These are phyloP conservation scores for Lactarius hengduanensis DNA, from an alignment of 768 basidiomycete genomes.

Conservation along the genomic window DNA sequence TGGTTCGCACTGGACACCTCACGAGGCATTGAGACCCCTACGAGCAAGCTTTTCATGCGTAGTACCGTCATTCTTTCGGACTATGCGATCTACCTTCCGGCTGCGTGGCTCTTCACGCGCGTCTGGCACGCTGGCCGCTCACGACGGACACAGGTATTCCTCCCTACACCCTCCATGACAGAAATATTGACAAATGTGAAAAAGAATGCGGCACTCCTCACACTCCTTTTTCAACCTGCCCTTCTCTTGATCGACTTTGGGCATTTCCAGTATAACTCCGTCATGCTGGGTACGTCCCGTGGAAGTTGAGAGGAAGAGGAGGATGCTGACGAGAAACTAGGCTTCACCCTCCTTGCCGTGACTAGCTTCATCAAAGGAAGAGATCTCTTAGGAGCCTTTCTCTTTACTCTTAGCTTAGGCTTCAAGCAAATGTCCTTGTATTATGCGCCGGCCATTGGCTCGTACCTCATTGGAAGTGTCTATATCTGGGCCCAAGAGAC, in stretches of 20 bases:
- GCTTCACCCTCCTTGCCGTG: constrained; percentile 66
- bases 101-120: constrained; percentile 62
- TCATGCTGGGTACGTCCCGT: constrained; percentile 73
- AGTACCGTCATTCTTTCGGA: constrained; percentile 70
- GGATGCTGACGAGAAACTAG: constrained; percentile 36
- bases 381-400: constrained; percentile 74
- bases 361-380: constrained; percentile 65
- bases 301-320: background rate
- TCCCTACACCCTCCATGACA: background rate
- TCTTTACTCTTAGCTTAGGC: constrained; percentile 79
- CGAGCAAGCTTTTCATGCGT: constrained; percentile 78
- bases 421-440: constrained; percentile 98
- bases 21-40: constrained; percentile 66
- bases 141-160: constrained; percentile 69
- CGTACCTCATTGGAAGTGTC: constrained; percentile 85
- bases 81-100: constrained; percentile 68
- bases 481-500: constrained; percentile 65
- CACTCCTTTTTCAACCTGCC: constrained; percentile 79
- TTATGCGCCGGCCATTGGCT: constrained; percentile 89
- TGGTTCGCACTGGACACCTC: constrained; percentile 76
- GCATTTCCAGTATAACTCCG: constrained; percentile 94
- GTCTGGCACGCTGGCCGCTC: constrained; percentile 71
- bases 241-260: constrained; percentile 86
- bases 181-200: background rate
- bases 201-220: constrained; percentile 66